Base-by-base conservation (phyloP, 2,329 filamentous ascomycete genomes). In the Xylaria polymorpha region DNA sequence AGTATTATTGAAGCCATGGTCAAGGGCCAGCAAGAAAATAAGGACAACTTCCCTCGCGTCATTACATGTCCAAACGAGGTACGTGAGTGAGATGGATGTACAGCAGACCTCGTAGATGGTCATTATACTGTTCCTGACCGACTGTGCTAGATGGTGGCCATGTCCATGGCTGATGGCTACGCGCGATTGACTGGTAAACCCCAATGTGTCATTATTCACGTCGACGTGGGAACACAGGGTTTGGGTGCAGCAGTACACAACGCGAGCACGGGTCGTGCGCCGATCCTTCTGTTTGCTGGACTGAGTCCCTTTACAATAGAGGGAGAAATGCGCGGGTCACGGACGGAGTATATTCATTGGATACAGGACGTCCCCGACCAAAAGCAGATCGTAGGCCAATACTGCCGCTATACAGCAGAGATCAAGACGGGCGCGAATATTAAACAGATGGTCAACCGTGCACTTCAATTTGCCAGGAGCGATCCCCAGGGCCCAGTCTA, bases 391-490 rank as follows among this genome's bases (percentile, higher is more conserved):
- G 83, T 97, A 3, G 84, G 88, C 0, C 94, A 97, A 81, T 97
- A 97, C 80, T 97, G 94, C 78, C 87, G 94, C 10, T 97, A 96
- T 76, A 83, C 90, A 0, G 93, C 86, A 3, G 94, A 97, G 82
- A 90, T 97, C 79, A 94, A 94, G 82, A 91, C 91, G 2, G 93
- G 93, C 18, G 88, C 88, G 77, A 97, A 97, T 76, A 88, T 97
- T 69, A 97, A 97, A 84, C 93, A 97, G 82, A 90, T 97, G 81
- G 92, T 97, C 69, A 94, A 94, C 77, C 90, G 94, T 1, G 94
- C 94, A 0, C 80, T 97, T 65, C 92, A 93, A 74, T 97, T 96
- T 76, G 93, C 94, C 0, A 91, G 83, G 57, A 93, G 90, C 35
- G 91, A 91, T 62, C 94, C 94, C 0, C 86, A 90, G 71, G 94